Conservation (phyloP, 768 basidiomycete species). For the Pulveroboletus sp. region DNA sequence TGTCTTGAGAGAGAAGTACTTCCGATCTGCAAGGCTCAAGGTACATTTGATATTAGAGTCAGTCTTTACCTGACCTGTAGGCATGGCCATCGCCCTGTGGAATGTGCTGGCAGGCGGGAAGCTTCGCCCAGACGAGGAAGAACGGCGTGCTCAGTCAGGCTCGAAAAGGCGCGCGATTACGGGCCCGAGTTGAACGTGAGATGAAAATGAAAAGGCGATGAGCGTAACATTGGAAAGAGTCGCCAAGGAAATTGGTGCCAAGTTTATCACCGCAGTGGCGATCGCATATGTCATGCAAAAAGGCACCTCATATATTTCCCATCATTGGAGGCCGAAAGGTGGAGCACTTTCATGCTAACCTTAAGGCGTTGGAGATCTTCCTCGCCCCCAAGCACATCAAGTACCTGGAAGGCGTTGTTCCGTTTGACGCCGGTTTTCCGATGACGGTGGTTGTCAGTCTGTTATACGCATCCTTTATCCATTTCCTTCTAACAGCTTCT, state of each 20-base stretch:
- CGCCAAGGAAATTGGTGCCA: constrained; percentile 35
- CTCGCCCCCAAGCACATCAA: constrained; percentile 37
- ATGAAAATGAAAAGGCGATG: too few species aligned
- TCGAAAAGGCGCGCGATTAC: constrained; percentile 36
- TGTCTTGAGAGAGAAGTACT: constrained; percentile 53
- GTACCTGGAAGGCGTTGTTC: constrained; percentile 33
- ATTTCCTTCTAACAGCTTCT: not conserved
- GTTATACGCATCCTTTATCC: not conserved
- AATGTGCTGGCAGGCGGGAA: constrained; percentile 30
- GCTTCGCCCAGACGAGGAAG: constrained; percentile 30
- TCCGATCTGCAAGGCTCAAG: constrained; percentile 31
- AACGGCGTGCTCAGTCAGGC: constrained; percentile 22
- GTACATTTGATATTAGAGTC: constrained; percentile 15
- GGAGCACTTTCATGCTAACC: constrained; percentile 37
- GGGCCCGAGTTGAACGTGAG: constrained; percentile 27
- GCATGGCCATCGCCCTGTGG: constrained; percentile 35
- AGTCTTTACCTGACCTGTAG: not conserved
- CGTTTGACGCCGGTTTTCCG: constrained; percentile 40
- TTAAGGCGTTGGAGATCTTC: constrained; percentile 39
- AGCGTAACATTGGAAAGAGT: constrained; percentile 36
- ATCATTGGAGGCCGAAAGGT: too few species aligned
- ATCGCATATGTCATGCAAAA: constrained; percentile 46
- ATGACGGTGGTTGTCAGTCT: constrained; percentile 28
- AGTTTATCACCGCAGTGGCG: constrained; percentile 35
- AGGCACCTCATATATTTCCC: constrained; percentile 41